Percentiles rank a stretch among this genome's conserved stretches.
Evolutionary conservation across 1,284 basidiomycete species (phyloP).

Genomic region (Leccinum ponderosum): DNA sequence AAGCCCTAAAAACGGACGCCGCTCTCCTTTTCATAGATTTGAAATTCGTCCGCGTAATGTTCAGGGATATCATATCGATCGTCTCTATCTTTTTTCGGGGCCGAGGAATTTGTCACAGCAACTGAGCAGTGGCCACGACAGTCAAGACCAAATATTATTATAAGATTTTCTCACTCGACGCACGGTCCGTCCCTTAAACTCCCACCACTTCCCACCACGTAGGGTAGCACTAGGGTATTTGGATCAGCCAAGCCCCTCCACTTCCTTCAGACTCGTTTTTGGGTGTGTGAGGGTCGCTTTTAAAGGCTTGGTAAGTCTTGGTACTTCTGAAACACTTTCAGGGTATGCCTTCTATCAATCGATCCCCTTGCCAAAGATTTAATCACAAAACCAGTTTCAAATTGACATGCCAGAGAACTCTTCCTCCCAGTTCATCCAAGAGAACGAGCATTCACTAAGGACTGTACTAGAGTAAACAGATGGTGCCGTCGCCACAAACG

Average conservation of each 20-base stretch:
- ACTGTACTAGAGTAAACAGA: not conserved
- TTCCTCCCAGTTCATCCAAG: not conserved
- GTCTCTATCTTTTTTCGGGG: not conserved
- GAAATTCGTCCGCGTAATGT: not conserved
- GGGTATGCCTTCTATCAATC: not conserved
- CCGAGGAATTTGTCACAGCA: not conserved
- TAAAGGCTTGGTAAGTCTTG: not conserved
- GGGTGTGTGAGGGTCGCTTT: not conserved
- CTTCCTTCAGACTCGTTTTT: not conserved
- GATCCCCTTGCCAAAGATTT: not conserved
- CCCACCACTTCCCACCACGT: not conserved
- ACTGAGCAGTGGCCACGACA: not conserved
- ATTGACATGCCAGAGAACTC: not conserved
- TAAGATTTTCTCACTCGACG: not conserved
- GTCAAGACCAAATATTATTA: not conserved
- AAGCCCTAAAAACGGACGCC: not conserved
- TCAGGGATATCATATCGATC: not conserved
- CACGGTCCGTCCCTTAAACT: not conserved
- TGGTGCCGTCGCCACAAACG: constrained; percentile 13
- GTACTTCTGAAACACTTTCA: constrained; percentile 26
- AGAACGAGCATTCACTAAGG: not conserved
- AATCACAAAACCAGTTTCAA: not conserved
- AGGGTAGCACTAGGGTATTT: not conserved
- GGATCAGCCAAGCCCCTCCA: not conserved
- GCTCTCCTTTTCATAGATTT: not conserved